These are phyloP conservation scores for Hyphopichia pseudoburtonii DNA, from an alignment of 1,139 yeast genomes.

Conservation along the genomic window DNA sequence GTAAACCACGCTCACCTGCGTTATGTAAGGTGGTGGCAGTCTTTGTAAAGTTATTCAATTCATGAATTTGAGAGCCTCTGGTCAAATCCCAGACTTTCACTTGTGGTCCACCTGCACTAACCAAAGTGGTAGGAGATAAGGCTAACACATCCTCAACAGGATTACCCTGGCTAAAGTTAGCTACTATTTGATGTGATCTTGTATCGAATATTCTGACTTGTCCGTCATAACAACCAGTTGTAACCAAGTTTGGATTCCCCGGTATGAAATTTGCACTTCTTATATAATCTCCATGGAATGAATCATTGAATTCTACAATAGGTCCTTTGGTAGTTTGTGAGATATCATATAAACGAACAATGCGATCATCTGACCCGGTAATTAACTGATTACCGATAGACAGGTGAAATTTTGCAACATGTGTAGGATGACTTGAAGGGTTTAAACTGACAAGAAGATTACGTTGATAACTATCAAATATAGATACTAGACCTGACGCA, in stretches of 20 bases:
- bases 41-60: constrained; percentile 81
- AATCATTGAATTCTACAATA: constrained; percentile 60
- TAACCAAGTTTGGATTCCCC: constrained; percentile 66
- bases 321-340: constrained; percentile 70
- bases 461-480: constrained; percentile 75
- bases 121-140: constrained; percentile 73
- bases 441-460: constrained; percentile 74
- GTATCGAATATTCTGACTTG: constrained; percentile 83
- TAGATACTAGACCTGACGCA: constrained; percentile 82
- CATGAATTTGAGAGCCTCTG: constrained; percentile 63
- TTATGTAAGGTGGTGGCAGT: constrained; percentile 84
- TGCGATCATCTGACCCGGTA: constrained; percentile 90
- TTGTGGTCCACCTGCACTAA: constrained; percentile 83
- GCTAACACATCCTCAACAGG: constrained; percentile 91
- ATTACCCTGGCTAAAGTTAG: constrained; percentile 44
- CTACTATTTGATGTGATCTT: constrained; percentile 50
- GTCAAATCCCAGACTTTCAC: constrained; percentile 93
- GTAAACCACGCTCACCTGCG: constrained; percentile 68
- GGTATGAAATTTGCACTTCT: constrained; percentile 82
- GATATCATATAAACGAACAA: constrained; percentile 85
- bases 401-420: constrained; percentile 91
- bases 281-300: constrained; percentile 80
- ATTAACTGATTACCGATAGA: constrained; percentile 66
- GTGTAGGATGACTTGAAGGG: constrained; percentile 86
- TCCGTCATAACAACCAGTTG: constrained; percentile 97